Conservation (phyloP, 371 early-diverging fungal genomes). For the Rhizopus arrhizus region DNA sequence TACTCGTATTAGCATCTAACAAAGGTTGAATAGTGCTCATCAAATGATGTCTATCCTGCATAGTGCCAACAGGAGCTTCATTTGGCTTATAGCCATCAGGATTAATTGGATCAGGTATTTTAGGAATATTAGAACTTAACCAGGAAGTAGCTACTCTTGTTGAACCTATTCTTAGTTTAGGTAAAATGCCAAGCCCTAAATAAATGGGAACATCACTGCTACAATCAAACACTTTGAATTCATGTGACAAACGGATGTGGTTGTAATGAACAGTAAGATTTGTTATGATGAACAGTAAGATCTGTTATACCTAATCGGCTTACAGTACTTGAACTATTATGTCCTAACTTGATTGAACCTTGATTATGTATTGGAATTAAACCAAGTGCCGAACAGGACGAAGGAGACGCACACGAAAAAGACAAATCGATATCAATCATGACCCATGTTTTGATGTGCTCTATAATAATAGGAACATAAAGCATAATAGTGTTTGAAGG, state of each 20-base stretch:
- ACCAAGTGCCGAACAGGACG: too few relatives aligned
- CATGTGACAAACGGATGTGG: too few relatives aligned
- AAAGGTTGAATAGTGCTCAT: conserved; percentile 1
- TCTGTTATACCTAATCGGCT: too few relatives aligned
- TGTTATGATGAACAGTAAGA: too few relatives aligned
- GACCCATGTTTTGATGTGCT: conserved; percentile 8
- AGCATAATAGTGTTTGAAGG: background rate
- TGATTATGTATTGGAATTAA: too few relatives aligned
- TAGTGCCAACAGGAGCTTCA: background rate
- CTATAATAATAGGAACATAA: conserved; percentile 8
- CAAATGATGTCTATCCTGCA: background rate
- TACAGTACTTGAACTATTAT: too few relatives aligned
- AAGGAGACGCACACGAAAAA: too few relatives aligned
- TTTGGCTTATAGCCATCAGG: background rate
- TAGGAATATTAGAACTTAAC: conserved; percentile 2
- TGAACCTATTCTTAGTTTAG: background rate
- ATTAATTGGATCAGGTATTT: conserved; percentile 7
- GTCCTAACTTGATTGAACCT: too few relatives aligned
- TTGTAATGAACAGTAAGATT: too few relatives aligned
- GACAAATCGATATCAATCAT: background rate
- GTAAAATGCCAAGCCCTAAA: conserved; percentile 6
- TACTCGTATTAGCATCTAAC: background rate
- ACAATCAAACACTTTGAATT: too few relatives aligned
- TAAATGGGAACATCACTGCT: too few relatives aligned
- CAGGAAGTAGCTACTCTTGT: conserved; percentile 1